These are phyloP conservation scores for Camillea tinctor DNA, from an alignment of 2,329 filamentous ascomycete species.

Conservation along the genomic window DNA sequence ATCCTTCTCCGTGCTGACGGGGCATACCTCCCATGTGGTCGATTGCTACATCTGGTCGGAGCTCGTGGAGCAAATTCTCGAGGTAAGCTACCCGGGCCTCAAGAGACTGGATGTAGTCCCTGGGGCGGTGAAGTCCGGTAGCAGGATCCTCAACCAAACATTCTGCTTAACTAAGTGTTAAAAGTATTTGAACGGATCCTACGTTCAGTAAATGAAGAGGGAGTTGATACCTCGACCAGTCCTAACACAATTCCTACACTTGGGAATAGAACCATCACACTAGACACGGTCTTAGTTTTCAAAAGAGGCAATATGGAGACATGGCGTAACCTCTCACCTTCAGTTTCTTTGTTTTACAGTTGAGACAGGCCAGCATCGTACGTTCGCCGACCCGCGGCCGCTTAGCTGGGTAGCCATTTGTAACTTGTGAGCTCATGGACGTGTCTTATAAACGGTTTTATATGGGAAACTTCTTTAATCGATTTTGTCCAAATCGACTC, in stretches of 20 bases:
- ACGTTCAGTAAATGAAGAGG: not conserved
- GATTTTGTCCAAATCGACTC: no score
- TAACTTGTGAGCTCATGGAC: no score
- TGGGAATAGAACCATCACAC: conserved; percentile 10
- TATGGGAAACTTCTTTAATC: no score
- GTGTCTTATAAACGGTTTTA: no score
- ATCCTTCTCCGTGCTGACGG: not conserved
- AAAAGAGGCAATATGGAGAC: no score
- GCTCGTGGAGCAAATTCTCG: conserved; percentile 30
- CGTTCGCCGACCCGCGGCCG: conserved; percentile 4
- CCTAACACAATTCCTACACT: conserved; percentile 9
- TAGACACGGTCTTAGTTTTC: not conserved
- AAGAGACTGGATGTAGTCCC: conserved; percentile 33
- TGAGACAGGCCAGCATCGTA: conserved; percentile 16
- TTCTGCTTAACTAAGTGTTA: conserved; percentile 16
- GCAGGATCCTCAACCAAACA: conserved; percentile 38
- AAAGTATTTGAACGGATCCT: not conserved
- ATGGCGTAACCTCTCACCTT: conserved; percentile 6
- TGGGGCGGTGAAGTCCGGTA: conserved; percentile 32
- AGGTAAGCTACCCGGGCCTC: conserved; percentile 30
- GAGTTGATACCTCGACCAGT: not conserved
- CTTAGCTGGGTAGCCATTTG: conserved; percentile 2
- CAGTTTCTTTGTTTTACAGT: conserved; percentile 19
- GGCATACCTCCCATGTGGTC: conserved; percentile 12
- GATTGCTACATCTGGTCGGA: conserved; percentile 26